phyloP scores from a whole-genome alignment of 73 alveolate species.

The Durusdinium trenchii region DNA sequence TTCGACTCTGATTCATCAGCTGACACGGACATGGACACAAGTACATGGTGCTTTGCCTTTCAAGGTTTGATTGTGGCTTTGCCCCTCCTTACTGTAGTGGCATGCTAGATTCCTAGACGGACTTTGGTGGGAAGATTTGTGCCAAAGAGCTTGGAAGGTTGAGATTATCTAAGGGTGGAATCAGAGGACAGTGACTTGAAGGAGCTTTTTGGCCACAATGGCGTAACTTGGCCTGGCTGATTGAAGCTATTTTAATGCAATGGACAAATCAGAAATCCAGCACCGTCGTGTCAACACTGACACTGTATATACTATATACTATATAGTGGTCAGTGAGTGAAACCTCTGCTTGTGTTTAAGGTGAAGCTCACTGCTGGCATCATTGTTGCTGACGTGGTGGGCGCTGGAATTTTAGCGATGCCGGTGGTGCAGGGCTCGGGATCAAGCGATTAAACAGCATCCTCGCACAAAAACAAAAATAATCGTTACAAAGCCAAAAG shows the following conservation, averaged over 20 bases:
- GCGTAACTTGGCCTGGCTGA: slow-evolving; percentile 17
- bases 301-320: neutral
- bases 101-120: no score
- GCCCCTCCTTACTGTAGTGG: no score
- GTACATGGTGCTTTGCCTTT: no score
- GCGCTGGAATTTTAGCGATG: slow-evolving; percentile 94
- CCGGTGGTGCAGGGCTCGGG: slow-evolving; percentile 16
- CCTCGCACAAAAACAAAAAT: no score
- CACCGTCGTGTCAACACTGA: neutral
- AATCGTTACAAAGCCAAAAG: neutral
- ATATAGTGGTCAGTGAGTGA: neutral
- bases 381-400: slow-evolving; percentile 90
- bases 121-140: neutral
- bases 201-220: slow-evolving; percentile 88
- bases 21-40: no score
- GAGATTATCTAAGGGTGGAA: neutral
- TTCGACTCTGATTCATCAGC: no score
- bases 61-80: no score
- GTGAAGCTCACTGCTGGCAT: slow-evolving; percentile 74
- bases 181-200: slow-evolving; percentile 66
- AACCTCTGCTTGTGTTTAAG: neutral
- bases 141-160: neutral
- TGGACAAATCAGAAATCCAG: neutral
- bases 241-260: neutral
- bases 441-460: neutral